phyloP scores from a whole-genome alignment of 108 stramenopile species.

The Skeletonema costatum region DNA sequence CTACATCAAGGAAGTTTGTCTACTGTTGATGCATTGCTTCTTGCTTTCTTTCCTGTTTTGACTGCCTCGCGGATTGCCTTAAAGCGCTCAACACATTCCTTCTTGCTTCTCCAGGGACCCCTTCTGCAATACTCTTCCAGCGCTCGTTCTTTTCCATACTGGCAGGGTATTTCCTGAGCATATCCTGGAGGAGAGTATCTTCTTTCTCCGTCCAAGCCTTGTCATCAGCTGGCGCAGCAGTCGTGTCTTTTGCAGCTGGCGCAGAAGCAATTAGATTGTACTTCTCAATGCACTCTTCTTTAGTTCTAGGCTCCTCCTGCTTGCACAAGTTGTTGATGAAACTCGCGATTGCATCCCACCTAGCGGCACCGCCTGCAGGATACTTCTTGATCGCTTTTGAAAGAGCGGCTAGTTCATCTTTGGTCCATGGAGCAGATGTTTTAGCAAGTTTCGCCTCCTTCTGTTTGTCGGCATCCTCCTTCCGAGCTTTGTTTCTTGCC shows the following conservation, averaged over 20 bases:
- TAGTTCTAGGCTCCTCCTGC: slow-evolving; percentile 76
- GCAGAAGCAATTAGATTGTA: slow-evolving; percentile 73
- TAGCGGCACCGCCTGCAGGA: slow-evolving; percentile 91
- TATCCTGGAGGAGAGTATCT: slow-evolving; percentile 89
- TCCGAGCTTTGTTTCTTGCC: slow-evolving; percentile 30
- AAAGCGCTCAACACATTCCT: slow-evolving; percentile 95
- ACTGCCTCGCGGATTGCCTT: slow-evolving; percentile 91
- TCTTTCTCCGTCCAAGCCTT: slow-evolving; percentile 90
- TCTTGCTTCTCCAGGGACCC: slow-evolving; percentile 91
- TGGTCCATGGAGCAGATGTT: slow-evolving; percentile 80
- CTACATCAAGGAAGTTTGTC: slow-evolving; percentile 51
- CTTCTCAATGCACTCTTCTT: slow-evolving; percentile 95
- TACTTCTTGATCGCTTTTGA: slow-evolving; percentile 95
- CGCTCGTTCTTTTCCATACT: slow-evolving; percentile 98
- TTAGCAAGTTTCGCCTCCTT: slow-evolving; percentile 45
- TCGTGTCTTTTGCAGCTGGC: slow-evolving; percentile 15
- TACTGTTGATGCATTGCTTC: no score
- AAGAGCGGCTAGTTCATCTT: slow-evolving; percentile 89
- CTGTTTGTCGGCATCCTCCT: slow-evolving; percentile 42
- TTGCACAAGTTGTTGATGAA: slow-evolving; percentile 87
- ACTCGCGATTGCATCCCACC: slow-evolving; percentile 94
- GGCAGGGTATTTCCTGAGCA: slow-evolving; percentile 81
- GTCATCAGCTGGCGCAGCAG: neutral
- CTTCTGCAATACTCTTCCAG: slow-evolving; percentile 90
- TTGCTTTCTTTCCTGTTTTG: no score